Conservation (phyloP, 2,329 filamentous ascomycete genomes). For the Sclerotiophoma versabilis region DNA sequence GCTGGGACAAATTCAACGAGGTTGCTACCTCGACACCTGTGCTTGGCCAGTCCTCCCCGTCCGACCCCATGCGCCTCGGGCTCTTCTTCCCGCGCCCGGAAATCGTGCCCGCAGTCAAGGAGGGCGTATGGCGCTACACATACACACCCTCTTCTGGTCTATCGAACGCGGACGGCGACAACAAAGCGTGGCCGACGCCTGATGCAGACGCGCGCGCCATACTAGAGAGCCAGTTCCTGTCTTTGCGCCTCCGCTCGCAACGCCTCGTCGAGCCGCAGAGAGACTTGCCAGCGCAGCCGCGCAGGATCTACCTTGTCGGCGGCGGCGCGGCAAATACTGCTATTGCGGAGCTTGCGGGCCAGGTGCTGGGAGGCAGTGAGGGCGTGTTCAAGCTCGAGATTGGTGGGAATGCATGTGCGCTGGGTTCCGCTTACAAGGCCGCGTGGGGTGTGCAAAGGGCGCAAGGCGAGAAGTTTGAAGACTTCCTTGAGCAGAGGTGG, state of each 20-base stretch:
- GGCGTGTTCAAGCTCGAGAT: conserved; percentile 94
- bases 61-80: conserved; percentile 77
- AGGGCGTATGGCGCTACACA: conserved; percentile 86
- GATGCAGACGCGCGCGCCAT: conserved; percentile 81
- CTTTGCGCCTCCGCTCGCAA: conserved; percentile 83
- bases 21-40: conserved; percentile 72
- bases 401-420: conserved; percentile 91
- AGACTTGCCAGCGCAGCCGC: conserved; percentile 79
- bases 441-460: conserved; percentile 84
- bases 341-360: conserved; percentile 82
- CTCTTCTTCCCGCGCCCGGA: conserved; percentile 96
- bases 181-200: conserved; percentile 60
- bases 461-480: conserved; percentile 78
- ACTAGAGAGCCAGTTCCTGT: conserved; percentile 93
- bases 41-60: conserved; percentile 64
- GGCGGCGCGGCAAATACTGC: conserved; percentile 89
- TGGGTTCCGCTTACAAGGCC: conserved; percentile 95
- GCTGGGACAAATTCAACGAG: conserved; percentile 84
- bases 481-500: conserved; percentile 85
- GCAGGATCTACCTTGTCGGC: conserved; percentile 91
- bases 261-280: conserved; percentile 69
- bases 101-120: conserved; percentile 88
- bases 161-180: conserved; percentile 37
- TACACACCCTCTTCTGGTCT: conserved; percentile 58
- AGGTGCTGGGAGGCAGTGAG: conserved; percentile 87